Evolutionary conservation across 2,329 filamentous ascomycete genomes (phyloP).

Genomic region (Rugonectria rugulosa): DNA sequence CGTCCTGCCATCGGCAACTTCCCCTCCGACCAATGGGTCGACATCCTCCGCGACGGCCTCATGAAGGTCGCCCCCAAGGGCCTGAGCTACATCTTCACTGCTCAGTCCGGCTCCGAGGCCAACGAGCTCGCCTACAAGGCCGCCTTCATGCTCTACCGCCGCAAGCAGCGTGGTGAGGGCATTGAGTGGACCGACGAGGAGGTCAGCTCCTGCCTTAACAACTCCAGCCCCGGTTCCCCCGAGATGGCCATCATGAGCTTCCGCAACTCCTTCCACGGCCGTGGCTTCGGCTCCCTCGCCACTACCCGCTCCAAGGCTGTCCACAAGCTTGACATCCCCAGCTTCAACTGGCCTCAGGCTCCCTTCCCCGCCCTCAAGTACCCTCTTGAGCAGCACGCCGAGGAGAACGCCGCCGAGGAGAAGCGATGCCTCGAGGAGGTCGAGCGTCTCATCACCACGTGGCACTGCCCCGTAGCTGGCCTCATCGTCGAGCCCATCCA

Average conservation of each 20-base stretch:
- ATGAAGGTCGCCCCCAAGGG: constrained; percentile 78
- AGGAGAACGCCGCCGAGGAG: constrained; percentile 77
- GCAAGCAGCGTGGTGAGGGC: constrained; percentile 72
- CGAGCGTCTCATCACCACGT: constrained; percentile 72
- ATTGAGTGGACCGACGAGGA: constrained; percentile 77
- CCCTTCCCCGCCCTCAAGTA: constrained; percentile 81
- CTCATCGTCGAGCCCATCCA: constrained; percentile 83
- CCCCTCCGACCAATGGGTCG: constrained; percentile 76
- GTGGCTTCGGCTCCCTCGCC: constrained; percentile 78
- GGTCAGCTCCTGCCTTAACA: constrained; percentile 72
- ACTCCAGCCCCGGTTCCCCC: constrained; percentile 76
- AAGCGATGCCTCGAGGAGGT: constrained; percentile 76
- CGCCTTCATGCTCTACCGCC: constrained; percentile 82
- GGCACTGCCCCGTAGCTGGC: constrained; percentile 75
- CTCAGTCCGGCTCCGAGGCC: constrained; percentile 79
- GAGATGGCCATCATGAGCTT: constrained; percentile 81
- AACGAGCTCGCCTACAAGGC: constrained; percentile 89
- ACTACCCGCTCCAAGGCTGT: constrained; percentile 85
- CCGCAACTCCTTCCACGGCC: constrained; percentile 80
- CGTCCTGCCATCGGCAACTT: constrained; percentile 83
- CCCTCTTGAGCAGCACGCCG: constrained; percentile 72
- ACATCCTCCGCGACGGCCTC: constrained; percentile 74
- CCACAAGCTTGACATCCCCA: constrained; percentile 88
- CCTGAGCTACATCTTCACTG: constrained; percentile 81
- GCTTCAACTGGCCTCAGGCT: constrained; percentile 88